Evolutionary conservation across 805 yeast species (phyloP).

Genomic region (Ogataea polymorpha): DNA sequence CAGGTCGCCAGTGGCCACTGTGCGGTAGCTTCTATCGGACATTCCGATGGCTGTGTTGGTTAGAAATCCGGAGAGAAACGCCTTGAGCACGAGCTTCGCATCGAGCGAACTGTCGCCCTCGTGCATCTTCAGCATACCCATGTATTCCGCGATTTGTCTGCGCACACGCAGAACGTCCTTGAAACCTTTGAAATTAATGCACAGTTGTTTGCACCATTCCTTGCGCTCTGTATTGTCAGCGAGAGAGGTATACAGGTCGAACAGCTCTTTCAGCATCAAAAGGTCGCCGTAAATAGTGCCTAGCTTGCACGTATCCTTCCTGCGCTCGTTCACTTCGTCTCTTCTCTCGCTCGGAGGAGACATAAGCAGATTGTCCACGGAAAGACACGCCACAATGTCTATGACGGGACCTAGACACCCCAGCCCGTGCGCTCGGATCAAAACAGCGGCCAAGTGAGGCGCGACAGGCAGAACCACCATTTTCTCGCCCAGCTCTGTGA

Average conservation of each 20-base stretch:
- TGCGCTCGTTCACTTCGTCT: conserved; percentile 77
- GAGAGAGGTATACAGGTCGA: conserved; percentile 50
- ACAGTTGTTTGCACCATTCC: conserved; percentile 81
- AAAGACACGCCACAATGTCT: conserved; percentile 88
- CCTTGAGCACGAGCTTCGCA: conserved; percentile 59
- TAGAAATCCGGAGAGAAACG: conserved; percentile 82
- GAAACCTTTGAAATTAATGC: conserved; percentile 75
- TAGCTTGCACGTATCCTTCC: conserved; percentile 65
- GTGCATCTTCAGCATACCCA: conserved; percentile 41
- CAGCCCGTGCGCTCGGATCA: conserved; percentile 61
- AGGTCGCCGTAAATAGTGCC: conserved; percentile 83
- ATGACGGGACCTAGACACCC: conserved; percentile 60
- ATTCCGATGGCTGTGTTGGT: conserved; percentile 88
- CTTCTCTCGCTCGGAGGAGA: conserved; percentile 78
- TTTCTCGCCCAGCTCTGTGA: conserved; percentile 75
- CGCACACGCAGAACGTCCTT: conserved; percentile 73
- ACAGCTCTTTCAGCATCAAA: conserved; percentile 74
- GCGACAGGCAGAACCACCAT: conserved; percentile 89
- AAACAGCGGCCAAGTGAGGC: conserved; percentile 88
- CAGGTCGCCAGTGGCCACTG: conserved; percentile 79
- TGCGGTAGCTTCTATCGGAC: conserved; percentile 91
- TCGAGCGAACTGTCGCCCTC: conserved; percentile 42
- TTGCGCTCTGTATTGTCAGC: conserved; percentile 52
- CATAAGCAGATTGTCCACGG: conserved; percentile 83
- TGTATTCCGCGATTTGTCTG: conserved; percentile 68